Base-by-base conservation (phyloP, 441 rosid species). In the Biscutella auriculata region DNA sequence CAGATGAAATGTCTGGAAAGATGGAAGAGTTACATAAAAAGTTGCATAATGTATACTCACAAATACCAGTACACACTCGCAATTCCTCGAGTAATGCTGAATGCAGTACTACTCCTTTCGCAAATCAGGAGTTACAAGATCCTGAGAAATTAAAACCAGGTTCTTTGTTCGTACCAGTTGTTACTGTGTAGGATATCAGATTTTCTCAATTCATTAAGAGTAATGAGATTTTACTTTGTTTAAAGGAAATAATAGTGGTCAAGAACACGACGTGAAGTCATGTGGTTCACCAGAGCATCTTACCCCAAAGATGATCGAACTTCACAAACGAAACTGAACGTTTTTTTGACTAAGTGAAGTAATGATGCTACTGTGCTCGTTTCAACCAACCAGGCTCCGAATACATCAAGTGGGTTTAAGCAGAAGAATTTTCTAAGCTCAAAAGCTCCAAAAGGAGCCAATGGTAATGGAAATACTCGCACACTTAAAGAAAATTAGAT, bases 21-120 rank as follows among this genome's bases (percentile, higher is more conserved):
- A 59, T 70, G 65, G 84, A 79, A 37, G 91, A 84, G 71, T 77
- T 82, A 27, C 74, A 79, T 62, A 56, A 66, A 43, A 72, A 71
- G 43, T 51, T 94, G 44, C 76, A 61, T 34, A 72, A 76, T 23
- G 94, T 80, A 32, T 94, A 94, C 68, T 77, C 85, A 30, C 96
- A 81, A 70, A 60, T 81, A 46, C 83, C 82, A 6, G 30, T 74
- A 34, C 60, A 40, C 48, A 13, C 76, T 45, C 71, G 65, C 42
- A 69, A 60, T 17, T 25, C 67, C 39, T 33, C 61, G 6, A 37
- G 47, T 46, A 60, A 55, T 15, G 53, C 76, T 21, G 68, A 58
- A 26, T 16, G 53, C 15, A 61, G 63, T 40, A 17, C 44, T 19
- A 19, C 2, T 43, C 29, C 52, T 57, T 65, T 15, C 11, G 10